Evolutionary conservation across 805 yeast species (phyloP), one percentile per base, ranked within the genome.

Genomic region (Yarrowia sp.): DNA sequence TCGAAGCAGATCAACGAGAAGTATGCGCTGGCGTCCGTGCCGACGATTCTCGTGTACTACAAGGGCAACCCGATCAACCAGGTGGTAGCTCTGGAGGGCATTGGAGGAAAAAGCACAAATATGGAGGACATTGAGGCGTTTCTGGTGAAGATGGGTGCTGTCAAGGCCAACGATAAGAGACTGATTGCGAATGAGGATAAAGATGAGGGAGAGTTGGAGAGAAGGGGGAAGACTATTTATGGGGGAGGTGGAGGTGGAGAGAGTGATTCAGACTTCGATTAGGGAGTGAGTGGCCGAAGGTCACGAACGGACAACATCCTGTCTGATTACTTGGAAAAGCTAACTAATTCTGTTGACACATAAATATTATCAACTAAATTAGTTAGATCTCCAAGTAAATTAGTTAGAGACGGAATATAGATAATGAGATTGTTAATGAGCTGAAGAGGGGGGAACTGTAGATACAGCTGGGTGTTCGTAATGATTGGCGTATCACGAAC

Each of bases 1-100:
- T 97, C 91, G 30, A 83, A 86, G 69, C 86, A 97, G 77, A 97
- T 98, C 65, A 89, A 93, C 71, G 98, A 94, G 74, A 87, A 88
- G 74, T 95, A 93, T 76, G 98, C 99, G 1, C 94, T 91, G 33
- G 76, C 84, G 39, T 93, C 91, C 80, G 90, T 97, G 73, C 99
- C 99, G 1, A 95, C 99, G 0, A 79, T 95, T 9, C 82, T 95
- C 63, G 85, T 95, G 0, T 95, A 95, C 77, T 85, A 85, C 74
- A 85, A 91, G 67, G 89, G 88, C 36, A 87, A 91, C 70, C 93
- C 96, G 9, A 79, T 88, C 30, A 89, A 88, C 75, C 98, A 95
- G 75, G 85, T 81, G 73, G 85, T 95, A 12, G 94, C 98, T 0
- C 81, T 94, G 74, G 83, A 89, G 5, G 86, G 88, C 72, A 75